phyloP scores from a whole-genome alignment of 2,329 filamentous ascomycete species.

The Aspergillus nomiae region DNA sequence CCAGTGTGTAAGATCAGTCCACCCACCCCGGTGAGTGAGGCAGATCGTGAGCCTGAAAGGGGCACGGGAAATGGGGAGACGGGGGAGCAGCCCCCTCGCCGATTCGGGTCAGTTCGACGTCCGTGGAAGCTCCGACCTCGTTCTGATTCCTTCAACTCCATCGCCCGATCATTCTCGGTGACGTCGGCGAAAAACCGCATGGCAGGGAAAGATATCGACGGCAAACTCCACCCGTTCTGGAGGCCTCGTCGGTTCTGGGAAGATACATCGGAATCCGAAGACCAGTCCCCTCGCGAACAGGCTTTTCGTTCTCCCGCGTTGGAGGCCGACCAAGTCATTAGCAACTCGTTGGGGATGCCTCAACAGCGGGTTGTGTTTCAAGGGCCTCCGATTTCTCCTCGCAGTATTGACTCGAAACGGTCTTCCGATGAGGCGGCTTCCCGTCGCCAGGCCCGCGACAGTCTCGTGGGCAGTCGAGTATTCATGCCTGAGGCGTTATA shows the following conservation, averaged over 20 bases:
- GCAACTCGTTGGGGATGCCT: slow-evolving; percentile 60
- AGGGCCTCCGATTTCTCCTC: slow-evolving; percentile 39
- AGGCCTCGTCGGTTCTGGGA: slow-evolving; percentile 66
- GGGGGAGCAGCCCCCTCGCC: slow-evolving; percentile 27
- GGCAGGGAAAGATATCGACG: slow-evolving; percentile 48
- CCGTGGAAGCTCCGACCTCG: slow-evolving; percentile 39
- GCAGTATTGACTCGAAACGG: slow-evolving; percentile 34
- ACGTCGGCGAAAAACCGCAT: slow-evolving; percentile 46
- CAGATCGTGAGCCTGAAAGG: slow-evolving; percentile 40
- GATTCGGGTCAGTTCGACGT: slow-evolving; percentile 42
- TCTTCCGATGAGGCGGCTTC: slow-evolving; percentile 25
- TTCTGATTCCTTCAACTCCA: slow-evolving; percentile 42
- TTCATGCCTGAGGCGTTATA: slow-evolving; percentile 29
- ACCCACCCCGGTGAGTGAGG: slow-evolving; percentile 51
- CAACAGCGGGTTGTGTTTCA: slow-evolving; percentile 48
- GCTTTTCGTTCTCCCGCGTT: not conserved
- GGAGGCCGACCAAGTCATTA: slow-evolving; percentile 48
- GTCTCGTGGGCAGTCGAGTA: slow-evolving; percentile 31
- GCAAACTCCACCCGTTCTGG: slow-evolving; percentile 63
- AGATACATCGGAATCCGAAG: slow-evolving; percentile 50
- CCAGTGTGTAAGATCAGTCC: slow-evolving; percentile 59
- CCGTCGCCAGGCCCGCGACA: slow-evolving; percentile 31
- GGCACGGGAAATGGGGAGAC: slow-evolving; percentile 17
- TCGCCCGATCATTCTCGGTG: slow-evolving; percentile 42
- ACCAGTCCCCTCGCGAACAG: slow-evolving; percentile 26